Conservation (phyloP, 1,284 basidiomycete species). For the Hymenochaete sp. region DNA sequence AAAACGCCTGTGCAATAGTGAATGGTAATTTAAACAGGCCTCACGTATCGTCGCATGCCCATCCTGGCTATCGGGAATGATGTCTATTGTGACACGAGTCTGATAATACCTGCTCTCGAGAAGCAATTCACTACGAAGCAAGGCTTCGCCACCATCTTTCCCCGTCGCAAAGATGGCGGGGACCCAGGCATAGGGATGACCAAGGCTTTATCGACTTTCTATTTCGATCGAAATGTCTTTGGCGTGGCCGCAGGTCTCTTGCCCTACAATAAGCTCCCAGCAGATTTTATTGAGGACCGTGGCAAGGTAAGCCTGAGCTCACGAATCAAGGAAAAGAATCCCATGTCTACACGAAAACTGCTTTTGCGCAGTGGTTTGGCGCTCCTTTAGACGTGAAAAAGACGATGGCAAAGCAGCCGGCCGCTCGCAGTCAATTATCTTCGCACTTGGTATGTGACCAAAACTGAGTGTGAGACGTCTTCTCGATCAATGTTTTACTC, state of each 20-base stretch:
- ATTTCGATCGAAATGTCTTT: conserved; percentile 37
- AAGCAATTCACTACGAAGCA: conserved; percentile 38
- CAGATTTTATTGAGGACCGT: conserved; percentile 42
- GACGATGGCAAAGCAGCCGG: conserved; percentile 28
- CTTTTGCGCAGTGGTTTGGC: conserved; percentile 21
- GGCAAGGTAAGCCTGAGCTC: conserved; percentile 28
- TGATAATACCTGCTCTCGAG: conserved; percentile 23
- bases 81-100: conserved; percentile 42
- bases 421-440: conserved; percentile 29
- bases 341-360: background rate
- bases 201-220: conserved; percentile 39
- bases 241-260: conserved; percentile 31
- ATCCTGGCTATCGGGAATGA: conserved; percentile 51
- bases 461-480: conserved; percentile 2
- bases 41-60: conserved; percentile 46
- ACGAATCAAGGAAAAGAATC: background rate
- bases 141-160: conserved; percentile 43
- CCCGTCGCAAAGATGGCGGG: conserved; percentile 32
- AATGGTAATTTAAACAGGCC: conserved; percentile 4
- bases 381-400: conserved; percentile 30
- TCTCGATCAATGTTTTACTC: conserved; percentile 5
- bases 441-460: conserved; percentile 32
- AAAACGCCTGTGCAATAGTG: background rate
- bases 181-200: conserved; percentile 37
- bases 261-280: conserved; percentile 40